Evolutionary conservation across 768 basidiomycete genomes (phyloP).

Genomic region (Tylopilus balloui): DNA sequence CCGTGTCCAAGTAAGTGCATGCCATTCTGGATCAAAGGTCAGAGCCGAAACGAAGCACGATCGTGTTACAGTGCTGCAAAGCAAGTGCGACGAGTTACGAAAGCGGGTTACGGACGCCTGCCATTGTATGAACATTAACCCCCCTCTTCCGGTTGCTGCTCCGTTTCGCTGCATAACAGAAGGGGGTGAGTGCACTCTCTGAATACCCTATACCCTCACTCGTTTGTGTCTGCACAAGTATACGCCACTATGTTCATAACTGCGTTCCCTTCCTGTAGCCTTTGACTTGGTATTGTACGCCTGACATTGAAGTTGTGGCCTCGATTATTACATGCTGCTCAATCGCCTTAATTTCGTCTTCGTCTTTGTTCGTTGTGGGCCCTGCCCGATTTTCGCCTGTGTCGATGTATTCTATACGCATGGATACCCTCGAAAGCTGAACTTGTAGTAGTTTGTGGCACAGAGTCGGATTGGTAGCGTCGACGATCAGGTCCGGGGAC

Average conservation of each 20-base stretch:
- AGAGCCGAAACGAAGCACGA: constrained; percentile 9
- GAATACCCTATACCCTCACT: constrained; percentile 25
- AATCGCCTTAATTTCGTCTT: constrained; percentile 14
- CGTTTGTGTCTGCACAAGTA: constrained; percentile 27
- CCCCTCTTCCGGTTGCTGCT: constrained; percentile 37
- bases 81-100: constrained; percentile 46
- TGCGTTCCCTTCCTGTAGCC: constrained; percentile 28
- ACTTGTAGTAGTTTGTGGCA: constrained; percentile 1
- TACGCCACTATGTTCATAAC: constrained; percentile 29
- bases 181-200: constrained; percentile 18
- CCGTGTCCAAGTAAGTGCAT: constrained; percentile 45
- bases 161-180: constrained; percentile 34
- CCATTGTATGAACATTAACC: constrained; percentile 36
- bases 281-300: constrained; percentile 25
- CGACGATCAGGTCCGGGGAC: constrained; percentile 31
- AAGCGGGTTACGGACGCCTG: constrained; percentile 49
- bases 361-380: constrained; percentile 6
- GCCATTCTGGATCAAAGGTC: constrained; percentile 3
- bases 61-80: constrained; percentile 39
- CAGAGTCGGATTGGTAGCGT: constrained; percentile 12
- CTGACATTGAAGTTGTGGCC: constrained; percentile 1
- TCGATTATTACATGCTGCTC: constrained; percentile 8
- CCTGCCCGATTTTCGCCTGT: not conserved
- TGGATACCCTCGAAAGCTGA: constrained; percentile 15
- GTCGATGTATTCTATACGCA: constrained; percentile 8